phyloP scores from a whole-genome alignment of 2,329 filamentous ascomycete genomes.

The Cercospora brassicicola region DNA sequence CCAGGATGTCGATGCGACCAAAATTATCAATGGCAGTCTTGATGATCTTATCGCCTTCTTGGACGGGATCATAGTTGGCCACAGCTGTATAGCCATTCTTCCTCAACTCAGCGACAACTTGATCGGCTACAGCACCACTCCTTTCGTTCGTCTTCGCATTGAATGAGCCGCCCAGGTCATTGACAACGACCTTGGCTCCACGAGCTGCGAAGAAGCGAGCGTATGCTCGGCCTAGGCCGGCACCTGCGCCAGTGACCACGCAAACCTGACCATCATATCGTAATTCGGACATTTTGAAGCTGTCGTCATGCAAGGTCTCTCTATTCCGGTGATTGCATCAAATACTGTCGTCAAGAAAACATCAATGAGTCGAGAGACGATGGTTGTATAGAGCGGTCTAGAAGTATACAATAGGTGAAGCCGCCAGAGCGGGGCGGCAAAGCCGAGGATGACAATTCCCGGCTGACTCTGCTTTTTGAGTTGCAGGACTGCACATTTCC shows the following conservation, averaged over 20 bases:
- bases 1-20: constrained; percentile 81
- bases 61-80: constrained; percentile 92
- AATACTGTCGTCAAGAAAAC: neutral
- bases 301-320: neutral
- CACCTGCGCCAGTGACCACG: constrained; percentile 79
- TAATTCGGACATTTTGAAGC: constrained; percentile 46
- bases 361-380: neutral
- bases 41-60: constrained; percentile 90
- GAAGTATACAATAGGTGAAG: neutral
- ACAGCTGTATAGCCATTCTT: constrained; percentile 88
- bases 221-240: constrained; percentile 77
- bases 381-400: neutral
- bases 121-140: constrained; percentile 65
- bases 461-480: constrained; percentile 7
- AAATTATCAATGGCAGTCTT: constrained; percentile 75
- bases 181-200: constrained; percentile 90
- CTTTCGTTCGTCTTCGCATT: constrained; percentile 89
- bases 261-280: constrained; percentile 84
- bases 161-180: constrained; percentile 87
- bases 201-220: constrained; percentile 83
- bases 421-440: constrained; percentile 9
- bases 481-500: neutral
- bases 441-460: constrained; percentile 5
- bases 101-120: constrained; percentile 77
- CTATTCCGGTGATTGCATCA: neutral